Evolutionary conservation across 768 basidiomycete species (phyloP).

Genomic region (Clitopilus hobsonii): DNA sequence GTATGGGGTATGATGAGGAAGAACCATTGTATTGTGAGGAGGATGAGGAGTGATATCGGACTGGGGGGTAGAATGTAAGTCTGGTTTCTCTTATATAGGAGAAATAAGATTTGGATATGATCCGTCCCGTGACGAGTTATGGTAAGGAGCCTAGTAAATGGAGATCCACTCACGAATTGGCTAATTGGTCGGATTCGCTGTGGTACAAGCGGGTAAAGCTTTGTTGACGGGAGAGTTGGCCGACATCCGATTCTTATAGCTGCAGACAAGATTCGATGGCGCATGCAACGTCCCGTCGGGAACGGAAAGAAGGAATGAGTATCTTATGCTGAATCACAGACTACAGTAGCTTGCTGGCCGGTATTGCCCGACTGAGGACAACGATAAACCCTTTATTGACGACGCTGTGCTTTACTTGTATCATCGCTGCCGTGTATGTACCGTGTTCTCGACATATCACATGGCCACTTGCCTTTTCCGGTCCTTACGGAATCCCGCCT

Average conservation of each 20-base stretch:
- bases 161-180: background rate
- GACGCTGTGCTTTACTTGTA: background rate
- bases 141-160: background rate
- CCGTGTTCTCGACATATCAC: conserved; percentile 1
- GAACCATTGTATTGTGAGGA: conserved; percentile 43
- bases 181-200: background rate
- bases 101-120: conserved; percentile 10
- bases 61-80: conserved; percentile 11
- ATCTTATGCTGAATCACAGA: background rate
- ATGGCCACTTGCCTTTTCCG: conserved; percentile 1
- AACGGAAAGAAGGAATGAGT: background rate
- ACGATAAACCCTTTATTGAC: background rate
- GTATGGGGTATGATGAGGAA: conserved; percentile 73
- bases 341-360: conserved; percentile 12
- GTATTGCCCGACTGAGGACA: conserved; percentile 20
- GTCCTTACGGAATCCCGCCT: conserved; percentile 4
- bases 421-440: background rate
- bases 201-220: background rate
- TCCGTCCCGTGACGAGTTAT: conserved; percentile 20
- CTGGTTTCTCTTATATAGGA: conserved; percentile 10
- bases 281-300: conserved; percentile 1
- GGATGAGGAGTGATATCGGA: conserved; percentile 12
- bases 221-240: background rate
- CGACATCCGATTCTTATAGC: conserved; percentile 20
- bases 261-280: conserved; percentile 5